A percentile compares a stretch with the other conserved stretches of the same genome.
Conservation (phyloP, 1,139 yeast genomes). For the Hemisphaericaspora xylofermentans region DNA sequence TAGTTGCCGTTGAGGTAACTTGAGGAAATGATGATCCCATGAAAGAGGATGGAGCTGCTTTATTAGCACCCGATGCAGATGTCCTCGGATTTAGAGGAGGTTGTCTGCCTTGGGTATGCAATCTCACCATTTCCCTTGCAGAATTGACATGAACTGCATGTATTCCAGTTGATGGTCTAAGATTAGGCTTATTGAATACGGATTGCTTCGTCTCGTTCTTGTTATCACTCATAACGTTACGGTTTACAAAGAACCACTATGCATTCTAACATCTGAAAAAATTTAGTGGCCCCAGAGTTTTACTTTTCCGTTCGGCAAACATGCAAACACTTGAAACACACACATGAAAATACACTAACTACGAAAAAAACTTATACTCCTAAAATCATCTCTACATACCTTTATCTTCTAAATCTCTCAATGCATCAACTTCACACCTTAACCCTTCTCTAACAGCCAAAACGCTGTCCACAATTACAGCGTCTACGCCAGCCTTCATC, state of each 20-base stretch:
- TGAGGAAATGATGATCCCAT: constrained; percentile 7
- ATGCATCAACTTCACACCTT: constrained; percentile 33
- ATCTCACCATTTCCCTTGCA: constrained; percentile 62
- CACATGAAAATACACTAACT: background rate
- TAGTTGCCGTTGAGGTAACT: background rate
- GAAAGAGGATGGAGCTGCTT: constrained; percentile 6
- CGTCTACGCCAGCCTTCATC: constrained; percentile 94
- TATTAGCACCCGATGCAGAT: background rate
- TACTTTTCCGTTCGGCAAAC: background rate
- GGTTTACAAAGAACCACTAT: background rate
- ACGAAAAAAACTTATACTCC: background rate
- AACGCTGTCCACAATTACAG: constrained; percentile 94
- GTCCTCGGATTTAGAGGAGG: constrained; percentile 23
- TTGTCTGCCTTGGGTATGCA: constrained; percentile 38
- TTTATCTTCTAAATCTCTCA: constrained; percentile 16
- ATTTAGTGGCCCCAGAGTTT: background rate
- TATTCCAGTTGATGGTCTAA: constrained; percentile 33
- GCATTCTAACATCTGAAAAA: no score
- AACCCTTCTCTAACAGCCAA: constrained; percentile 88
- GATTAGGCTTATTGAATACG: constrained; percentile 3
- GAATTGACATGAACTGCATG: constrained; percentile 56
- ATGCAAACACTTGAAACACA: background rate
- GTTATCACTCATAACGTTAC: background rate
- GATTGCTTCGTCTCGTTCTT: background rate
- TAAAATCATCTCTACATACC: background rate